phyloP scores from a whole-genome alignment of 2,329 filamentous ascomycete species.

The Pestalotiopsis sp. region DNA sequence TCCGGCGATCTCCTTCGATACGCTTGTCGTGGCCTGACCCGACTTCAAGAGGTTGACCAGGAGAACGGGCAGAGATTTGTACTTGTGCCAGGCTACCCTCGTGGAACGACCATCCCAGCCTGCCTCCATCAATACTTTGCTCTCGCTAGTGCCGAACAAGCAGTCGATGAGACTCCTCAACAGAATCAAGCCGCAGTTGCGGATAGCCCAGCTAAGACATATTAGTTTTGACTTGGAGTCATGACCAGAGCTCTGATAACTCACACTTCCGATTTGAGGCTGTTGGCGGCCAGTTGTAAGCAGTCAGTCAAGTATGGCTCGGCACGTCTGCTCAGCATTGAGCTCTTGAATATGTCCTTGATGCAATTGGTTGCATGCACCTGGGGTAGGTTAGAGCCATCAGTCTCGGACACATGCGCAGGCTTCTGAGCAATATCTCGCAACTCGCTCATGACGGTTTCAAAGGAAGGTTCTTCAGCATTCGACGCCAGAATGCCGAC shows the following conservation, averaged over 20 bases:
- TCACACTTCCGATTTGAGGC: conserved; percentile 77
- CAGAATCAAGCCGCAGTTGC: conserved; percentile 90
- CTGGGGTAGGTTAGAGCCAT: conserved; percentile 75
- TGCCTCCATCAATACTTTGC: conserved; percentile 61
- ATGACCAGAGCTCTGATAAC: conserved; percentile 21
- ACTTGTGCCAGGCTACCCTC: conserved; percentile 71
- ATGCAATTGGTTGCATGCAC: conserved; percentile 95
- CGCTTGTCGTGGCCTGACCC: conserved; percentile 42
- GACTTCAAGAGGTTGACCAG: conserved; percentile 64
- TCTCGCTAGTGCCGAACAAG: conserved; percentile 76
- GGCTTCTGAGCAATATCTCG: conserved; percentile 59
- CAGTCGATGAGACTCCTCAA: conserved; percentile 83
- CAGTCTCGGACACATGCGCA: conserved; percentile 56
- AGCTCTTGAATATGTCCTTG: conserved; percentile 88
- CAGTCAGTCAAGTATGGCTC: conserved; percentile 75
- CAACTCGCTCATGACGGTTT: conserved; percentile 65
- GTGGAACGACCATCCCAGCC: conserved; percentile 67
- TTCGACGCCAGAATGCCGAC: conserved; percentile 77
- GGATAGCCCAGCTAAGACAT: conserved; percentile 76
- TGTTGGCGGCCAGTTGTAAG: conserved; percentile 78
- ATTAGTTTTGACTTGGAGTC: conserved; percentile 13
- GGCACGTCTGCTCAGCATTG: conserved; percentile 71
- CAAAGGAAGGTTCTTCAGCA: conserved; percentile 60
- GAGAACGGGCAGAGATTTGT: conserved; percentile 65
- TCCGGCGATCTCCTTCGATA: conserved; percentile 38